phyloP scores from a whole-genome alignment of 2,329 filamentous ascomycete genomes.

The Colletotrichum aenigma region DNA sequence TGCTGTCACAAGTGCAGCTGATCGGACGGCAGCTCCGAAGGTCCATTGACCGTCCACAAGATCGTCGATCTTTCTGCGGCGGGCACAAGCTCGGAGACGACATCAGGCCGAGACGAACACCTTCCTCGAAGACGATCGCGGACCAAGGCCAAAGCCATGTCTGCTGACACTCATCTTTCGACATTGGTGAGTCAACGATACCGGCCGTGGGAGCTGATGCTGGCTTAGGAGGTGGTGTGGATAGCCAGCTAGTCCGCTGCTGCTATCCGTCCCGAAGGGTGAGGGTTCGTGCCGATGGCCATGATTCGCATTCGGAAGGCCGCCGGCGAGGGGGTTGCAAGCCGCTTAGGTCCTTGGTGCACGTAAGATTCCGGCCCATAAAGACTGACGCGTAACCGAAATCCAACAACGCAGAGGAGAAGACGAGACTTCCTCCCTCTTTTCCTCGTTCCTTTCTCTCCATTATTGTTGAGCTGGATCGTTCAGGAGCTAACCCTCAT shows the following conservation, averaged over 20 bases:
- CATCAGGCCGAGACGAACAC: neutral
- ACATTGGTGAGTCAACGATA: neutral
- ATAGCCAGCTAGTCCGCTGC: neutral
- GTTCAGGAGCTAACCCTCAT: neutral
- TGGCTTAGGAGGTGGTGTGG: neutral
- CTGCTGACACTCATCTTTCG: neutral
- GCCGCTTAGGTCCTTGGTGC: neutral
- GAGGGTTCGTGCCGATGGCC: neutral
- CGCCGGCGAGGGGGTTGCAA: neutral
- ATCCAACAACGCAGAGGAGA: neutral
- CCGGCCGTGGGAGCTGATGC: neutral
- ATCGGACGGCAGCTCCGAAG: neutral
- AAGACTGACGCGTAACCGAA: neutral
- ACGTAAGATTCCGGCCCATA: neutral
- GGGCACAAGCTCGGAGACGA: neutral
- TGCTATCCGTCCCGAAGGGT: neutral
- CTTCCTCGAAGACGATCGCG: neutral
- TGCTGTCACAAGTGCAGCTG: neutral
- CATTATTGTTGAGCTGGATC: neutral
- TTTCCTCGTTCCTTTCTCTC: neutral
- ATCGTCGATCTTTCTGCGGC: neutral
- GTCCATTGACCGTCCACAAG: neutral
- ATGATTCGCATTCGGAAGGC: neutral
- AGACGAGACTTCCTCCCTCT: neutral
- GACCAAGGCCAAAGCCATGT: neutral